These are phyloP conservation scores for Calonectria montana DNA, from an alignment of 2,329 filamentous ascomycete species.

Conservation along the genomic window DNA sequence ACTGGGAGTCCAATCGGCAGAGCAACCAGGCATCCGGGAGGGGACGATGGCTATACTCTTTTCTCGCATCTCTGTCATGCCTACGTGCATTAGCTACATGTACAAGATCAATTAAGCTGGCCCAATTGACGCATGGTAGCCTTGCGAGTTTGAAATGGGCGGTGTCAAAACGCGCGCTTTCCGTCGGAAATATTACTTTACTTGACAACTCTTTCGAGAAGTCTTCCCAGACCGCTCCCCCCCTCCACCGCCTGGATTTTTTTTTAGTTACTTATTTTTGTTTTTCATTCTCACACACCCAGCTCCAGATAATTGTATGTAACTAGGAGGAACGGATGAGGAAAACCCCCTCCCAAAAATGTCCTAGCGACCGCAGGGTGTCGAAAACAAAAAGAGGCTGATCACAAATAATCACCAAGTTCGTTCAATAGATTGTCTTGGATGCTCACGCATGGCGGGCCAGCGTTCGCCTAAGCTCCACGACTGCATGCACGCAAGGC, in stretches of 20 bases:
- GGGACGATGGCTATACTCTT: neutral
- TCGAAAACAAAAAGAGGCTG: neutral
- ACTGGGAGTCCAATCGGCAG: neutral
- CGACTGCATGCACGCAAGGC: constrained; percentile 17
- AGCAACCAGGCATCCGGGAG: neutral
- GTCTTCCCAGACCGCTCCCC: constrained; percentile 6
- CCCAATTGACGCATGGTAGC: constrained; percentile 2
- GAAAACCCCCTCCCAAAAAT: neutral
- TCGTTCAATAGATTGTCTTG: neutral
- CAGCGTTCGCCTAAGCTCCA: constrained; percentile 20
- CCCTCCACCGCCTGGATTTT: constrained; percentile 11
- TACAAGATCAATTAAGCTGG: neutral
- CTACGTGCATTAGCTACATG: constrained; percentile 8
- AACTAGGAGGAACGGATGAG: neutral
- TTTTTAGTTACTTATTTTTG: neutral
- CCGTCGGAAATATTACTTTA: constrained; percentile 9
- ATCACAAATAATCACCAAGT: neutral
- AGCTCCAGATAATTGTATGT: neutral
- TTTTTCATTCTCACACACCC: neutral
- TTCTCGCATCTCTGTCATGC: neutral
- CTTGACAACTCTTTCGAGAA: constrained; percentile 2
- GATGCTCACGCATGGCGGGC: constrained; percentile 1
- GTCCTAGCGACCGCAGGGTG: neutral
- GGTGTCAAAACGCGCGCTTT: constrained; percentile 9
- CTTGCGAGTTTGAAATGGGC: neutral